phyloP scores from a whole-genome alignment of 2,329 filamentous ascomycete species.

The Fusarium setosum region DNA sequence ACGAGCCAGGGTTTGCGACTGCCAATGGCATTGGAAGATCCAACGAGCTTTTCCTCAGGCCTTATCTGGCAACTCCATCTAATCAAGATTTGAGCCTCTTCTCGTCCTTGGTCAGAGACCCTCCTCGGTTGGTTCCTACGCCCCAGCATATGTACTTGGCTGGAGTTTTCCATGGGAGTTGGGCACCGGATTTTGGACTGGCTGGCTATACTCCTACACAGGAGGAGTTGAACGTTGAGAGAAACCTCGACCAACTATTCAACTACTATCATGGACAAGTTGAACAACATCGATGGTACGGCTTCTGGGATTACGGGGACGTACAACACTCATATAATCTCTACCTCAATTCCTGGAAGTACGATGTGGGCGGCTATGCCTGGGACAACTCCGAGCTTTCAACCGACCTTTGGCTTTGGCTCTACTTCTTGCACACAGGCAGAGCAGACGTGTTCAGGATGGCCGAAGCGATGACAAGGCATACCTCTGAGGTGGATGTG shows the following conservation, averaged over 20 bases:
- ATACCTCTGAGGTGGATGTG: slow-evolving; percentile 70
- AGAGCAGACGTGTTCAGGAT: slow-evolving; percentile 67
- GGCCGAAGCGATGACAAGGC: slow-evolving; percentile 67
- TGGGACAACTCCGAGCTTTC: slow-evolving; percentile 75
- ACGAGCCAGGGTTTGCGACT: slow-evolving; percentile 64
- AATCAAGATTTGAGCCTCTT: slow-evolving; percentile 54
- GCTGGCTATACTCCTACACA: slow-evolving; percentile 21
- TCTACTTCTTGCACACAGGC: slow-evolving; percentile 69
- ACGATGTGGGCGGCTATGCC: slow-evolving; percentile 71
- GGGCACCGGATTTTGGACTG: slow-evolving; percentile 14
- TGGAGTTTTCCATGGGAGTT: slow-evolving; percentile 26
- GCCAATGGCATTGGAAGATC: slow-evolving; percentile 68
- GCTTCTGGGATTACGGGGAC: slow-evolving; percentile 71
- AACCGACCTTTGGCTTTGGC: slow-evolving; percentile 71
- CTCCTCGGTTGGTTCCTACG: slow-evolving; percentile 61
- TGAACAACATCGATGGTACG: slow-evolving; percentile 69
- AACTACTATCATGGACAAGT: slow-evolving; percentile 66
- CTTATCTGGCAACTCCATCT: slow-evolving; percentile 61
- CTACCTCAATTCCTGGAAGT: slow-evolving; percentile 69
- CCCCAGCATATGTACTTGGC: slow-evolving; percentile 55
- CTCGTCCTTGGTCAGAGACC: slow-evolving; percentile 49
- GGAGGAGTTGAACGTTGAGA: slow-evolving; percentile 56
- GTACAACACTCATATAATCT: slow-evolving; percentile 71
- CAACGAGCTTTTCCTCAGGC: slow-evolving; percentile 62
- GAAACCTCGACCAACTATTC: slow-evolving; percentile 64